Evolutionary conservation across 1,139 yeast species (phyloP).

Genomic region (Diutina pseudorugosa): DNA sequence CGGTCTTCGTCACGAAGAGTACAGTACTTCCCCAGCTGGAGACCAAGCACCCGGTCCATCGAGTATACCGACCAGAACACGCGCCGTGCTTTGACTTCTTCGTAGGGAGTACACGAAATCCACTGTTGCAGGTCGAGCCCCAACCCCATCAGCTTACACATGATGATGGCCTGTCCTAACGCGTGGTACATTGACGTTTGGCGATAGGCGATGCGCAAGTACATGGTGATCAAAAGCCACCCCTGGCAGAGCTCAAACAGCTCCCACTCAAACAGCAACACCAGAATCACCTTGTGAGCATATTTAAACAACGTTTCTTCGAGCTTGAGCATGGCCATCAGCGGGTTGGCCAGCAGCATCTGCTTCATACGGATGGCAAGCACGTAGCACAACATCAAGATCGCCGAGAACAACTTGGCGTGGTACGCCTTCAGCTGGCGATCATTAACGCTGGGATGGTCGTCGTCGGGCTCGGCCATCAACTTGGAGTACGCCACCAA

Average conservation of each 20-base stretch:
- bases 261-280: slow-evolving; percentile 56
- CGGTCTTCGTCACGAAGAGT: slow-evolving; percentile 28
- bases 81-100: slow-evolving; percentile 36
- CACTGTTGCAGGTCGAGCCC: slow-evolving; percentile 10
- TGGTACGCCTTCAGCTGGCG: slow-evolving; percentile 14
- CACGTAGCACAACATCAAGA: slow-evolving; percentile 38
- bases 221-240: slow-evolving; percentile 44
- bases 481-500: slow-evolving; percentile 21
- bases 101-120: slow-evolving; percentile 21
- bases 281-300: slow-evolving; percentile 32
- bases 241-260: slow-evolving; percentile 53
- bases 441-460: not conserved
- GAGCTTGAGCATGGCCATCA: slow-evolving; percentile 16
- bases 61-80: slow-evolving; percentile 48
- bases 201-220: slow-evolving; percentile 43
- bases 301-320: slow-evolving; percentile 46
- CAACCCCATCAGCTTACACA: slow-evolving; percentile 48
- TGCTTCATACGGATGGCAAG: slow-evolving; percentile 43
- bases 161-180: slow-evolving; percentile 39
- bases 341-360: slow-evolving; percentile 26
- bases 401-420: slow-evolving; percentile 38
- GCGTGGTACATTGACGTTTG: slow-evolving; percentile 46
- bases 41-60: slow-evolving; percentile 41
- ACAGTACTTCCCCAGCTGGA: slow-evolving; percentile 42
- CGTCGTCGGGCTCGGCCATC: slow-evolving; percentile 1